Base-by-base conservation (phyloP, 2,329 filamentous ascomycete genomes). In the Pseudogymnoascus sp. region DNA sequence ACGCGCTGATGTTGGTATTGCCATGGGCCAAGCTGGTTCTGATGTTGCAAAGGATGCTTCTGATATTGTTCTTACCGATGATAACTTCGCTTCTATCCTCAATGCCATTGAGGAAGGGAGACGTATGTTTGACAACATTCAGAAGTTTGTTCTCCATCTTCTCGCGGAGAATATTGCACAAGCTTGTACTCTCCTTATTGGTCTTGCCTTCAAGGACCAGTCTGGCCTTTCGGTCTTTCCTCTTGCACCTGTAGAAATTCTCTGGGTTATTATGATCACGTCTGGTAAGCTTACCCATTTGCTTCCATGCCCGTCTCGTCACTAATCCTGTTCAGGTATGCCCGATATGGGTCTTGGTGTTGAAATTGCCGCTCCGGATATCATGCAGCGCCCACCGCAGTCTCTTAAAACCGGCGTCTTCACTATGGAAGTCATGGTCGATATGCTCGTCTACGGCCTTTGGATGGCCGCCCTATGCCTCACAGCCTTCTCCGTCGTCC, bases 41-140 rank as follows among this genome's bases (percentile, higher is more conserved):
- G 87, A 90, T 69, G 87, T 90, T 8, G 87, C 87, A 64, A 90
- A 89, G 69, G 86, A 94, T 74, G 90, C 90, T 2, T 88, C 89
- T 1, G 90, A 95, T 70, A 94, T 96, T 81, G 89, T 95, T 36
- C 78, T 96, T 40, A 92, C 89, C 0, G 90, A 94, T 70, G 90
- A 94, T 73, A 92, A 95, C 74, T 95, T 95, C 71, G 89, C 90
- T 9, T 91, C 87, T 29, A 90, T 89, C 61, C 80, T 89, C 40
- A 86, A 84, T n/a, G 86, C 84, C 35, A 85, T 90, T 50, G 82
- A 87, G 70, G 86, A 89, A 72, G 87, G 87, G 10, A 81, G 87
- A 41, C 78, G 86, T 37, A 78, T 89, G 60, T 87, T 88, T 66
- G 85, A 89, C 75, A 89, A 89, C 65, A 88, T 90, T 64, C 85